phyloP scores from a whole-genome alignment of 257 asterid species.

The Solanum tarapatanum region DNA sequence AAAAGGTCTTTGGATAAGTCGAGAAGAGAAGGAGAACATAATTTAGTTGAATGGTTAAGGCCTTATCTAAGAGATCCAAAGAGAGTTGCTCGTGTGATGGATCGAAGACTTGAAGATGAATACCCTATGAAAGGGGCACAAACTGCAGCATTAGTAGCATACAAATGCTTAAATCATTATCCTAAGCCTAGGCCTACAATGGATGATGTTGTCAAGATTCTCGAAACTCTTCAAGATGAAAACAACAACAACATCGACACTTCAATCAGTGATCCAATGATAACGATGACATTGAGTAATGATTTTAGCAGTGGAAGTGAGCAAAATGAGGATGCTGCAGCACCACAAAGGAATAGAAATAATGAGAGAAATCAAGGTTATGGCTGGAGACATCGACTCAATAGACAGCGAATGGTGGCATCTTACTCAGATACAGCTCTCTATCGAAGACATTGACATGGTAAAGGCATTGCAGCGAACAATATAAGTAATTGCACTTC shows the following conservation, averaged over 20 bases:
- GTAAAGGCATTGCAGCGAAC: not conserved
- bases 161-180: conserved; percentile 1
- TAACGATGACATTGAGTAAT: not conserved
- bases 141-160: conserved; percentile 2
- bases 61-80: conserved; percentile 2
- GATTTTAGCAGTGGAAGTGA: conserved; percentile 1
- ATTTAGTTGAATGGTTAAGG: conserved; percentile 5
- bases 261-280: not conserved
- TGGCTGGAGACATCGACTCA: not conserved
- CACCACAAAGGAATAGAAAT: not conserved
- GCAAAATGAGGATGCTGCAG: not conserved
- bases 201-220: conserved; percentile 6
- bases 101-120: not conserved
- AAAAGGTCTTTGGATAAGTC: conserved; percentile 5
- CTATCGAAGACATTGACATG: not conserved
- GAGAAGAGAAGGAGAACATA: not conserved
- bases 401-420: not conserved
- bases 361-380: not conserved
- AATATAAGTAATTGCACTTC: not conserved
- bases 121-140: not conserved
- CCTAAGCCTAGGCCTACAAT: conserved; percentile 4
- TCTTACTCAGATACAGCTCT: conserved; percentile 6
- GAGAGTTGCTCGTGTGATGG: conserved; percentile 1
- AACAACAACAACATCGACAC: not conserved
- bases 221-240: not conserved